Evolutionary conservation across 768 basidiomycete species (phyloP).

Genomic region (Paxillus ammoniavirescens): DNA sequence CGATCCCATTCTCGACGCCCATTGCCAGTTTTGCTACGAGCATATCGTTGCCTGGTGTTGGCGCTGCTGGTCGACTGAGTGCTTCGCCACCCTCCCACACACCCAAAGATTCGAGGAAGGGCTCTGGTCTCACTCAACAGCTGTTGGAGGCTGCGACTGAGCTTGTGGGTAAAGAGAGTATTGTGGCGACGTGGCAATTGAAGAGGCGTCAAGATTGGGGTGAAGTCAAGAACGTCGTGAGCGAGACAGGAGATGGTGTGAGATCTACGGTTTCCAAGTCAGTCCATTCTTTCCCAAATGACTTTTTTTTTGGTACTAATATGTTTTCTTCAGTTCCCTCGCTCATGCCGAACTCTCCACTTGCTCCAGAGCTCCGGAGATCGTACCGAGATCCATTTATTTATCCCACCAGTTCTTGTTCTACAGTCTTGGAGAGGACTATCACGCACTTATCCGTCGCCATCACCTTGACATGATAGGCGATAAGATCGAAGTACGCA

Average conservation of each 20-base stretch:
- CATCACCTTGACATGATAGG: slow-evolving; percentile 59
- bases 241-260: slow-evolving; percentile 4
- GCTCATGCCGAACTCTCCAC: slow-evolving; percentile 84
- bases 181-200: slow-evolving; percentile 68
- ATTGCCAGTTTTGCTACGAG: slow-evolving; percentile 47
- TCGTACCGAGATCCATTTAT: slow-evolving; percentile 77
- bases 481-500: slow-evolving; percentile 65
- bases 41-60: slow-evolving; percentile 58
- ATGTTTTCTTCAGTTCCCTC: slow-evolving; percentile 49
- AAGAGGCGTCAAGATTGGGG: slow-evolving; percentile 49
- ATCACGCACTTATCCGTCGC: slow-evolving; percentile 71
- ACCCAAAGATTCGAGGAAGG: slow-evolving; percentile 29
- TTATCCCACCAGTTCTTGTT: slow-evolving; percentile 86
- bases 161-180: slow-evolving; percentile 36
- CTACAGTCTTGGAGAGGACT: slow-evolving; percentile 70
- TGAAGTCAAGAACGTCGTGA: slow-evolving; percentile 42
- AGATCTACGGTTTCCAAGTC: slow-evolving; percentile 14
- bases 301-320: not conserved
- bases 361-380: slow-evolving; percentile 50
- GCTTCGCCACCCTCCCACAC: slow-evolving; percentile 23
- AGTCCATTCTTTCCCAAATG: not conserved
- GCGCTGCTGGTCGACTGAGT: slow-evolving; percentile 40
- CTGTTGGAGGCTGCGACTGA: slow-evolving; percentile 37
- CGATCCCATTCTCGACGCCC: slow-evolving; percentile 24
- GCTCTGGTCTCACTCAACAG: slow-evolving; percentile 34